Conservation (phyloP, 2,329 filamentous ascomycete genomes). For the Neobulgaria alba region DNA sequence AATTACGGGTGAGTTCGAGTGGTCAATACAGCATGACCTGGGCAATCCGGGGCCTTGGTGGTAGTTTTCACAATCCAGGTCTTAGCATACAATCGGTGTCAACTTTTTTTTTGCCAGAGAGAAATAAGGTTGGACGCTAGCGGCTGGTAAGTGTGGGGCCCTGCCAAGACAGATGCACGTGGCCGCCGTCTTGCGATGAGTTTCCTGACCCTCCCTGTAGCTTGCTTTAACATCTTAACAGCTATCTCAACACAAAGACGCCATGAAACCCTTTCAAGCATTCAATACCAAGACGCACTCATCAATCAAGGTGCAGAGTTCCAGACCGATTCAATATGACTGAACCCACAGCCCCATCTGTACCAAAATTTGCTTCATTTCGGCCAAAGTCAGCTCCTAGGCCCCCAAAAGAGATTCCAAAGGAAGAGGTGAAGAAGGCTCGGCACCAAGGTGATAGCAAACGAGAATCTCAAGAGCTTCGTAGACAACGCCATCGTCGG, state of each 20-base stretch:
- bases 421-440: too few species aligned
- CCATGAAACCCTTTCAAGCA: slow-evolving; percentile 12
- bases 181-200: background rate
- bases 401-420: too few species aligned
- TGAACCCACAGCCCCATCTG: slow-evolving; percentile 24
- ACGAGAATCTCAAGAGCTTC: slow-evolving; percentile 9
- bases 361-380: slow-evolving; percentile 71
- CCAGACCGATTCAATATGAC: slow-evolving; percentile 16
- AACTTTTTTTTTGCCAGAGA: background rate
- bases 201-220: background rate
- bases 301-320: too few species aligned
- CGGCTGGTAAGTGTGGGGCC: too few species aligned
- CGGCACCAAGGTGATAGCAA: too few species aligned
- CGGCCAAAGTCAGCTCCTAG: slow-evolving; percentile 35
- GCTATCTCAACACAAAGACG: slow-evolving; percentile 3
- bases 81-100: too few species aligned
- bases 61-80: too few species aligned
- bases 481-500: slow-evolving; percentile 7
- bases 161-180: too few species aligned
- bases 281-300: too few species aligned
- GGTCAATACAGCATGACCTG: too few species aligned
- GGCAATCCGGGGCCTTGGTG: too few species aligned
- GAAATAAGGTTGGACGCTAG: background rate
- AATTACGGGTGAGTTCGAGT: too few species aligned
- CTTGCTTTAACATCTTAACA: background rate